These are phyloP conservation scores for Graphium sp. DNA, from an alignment of 2,329 filamentous ascomycete genomes.

Conservation along the genomic window DNA sequence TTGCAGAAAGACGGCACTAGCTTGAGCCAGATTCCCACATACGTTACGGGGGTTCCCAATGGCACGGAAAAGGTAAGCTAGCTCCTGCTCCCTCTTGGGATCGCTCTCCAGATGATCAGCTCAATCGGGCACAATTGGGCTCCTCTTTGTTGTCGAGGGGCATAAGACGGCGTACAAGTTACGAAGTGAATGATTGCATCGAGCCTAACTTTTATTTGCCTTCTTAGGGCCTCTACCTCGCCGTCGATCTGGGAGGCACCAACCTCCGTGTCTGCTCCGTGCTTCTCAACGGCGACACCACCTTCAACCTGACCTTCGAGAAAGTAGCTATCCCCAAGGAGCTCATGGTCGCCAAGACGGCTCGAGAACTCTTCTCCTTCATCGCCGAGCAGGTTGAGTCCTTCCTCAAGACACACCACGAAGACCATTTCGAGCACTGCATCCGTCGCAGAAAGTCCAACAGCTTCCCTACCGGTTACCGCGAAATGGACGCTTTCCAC, in stretches of 20 bases:
- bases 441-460: conserved; percentile 34
- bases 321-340: conserved; percentile 83
- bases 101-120: too few species aligned
- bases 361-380: conserved; percentile 79
- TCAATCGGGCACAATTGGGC: too few species aligned
- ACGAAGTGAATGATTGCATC: too few species aligned
- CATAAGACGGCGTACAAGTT: too few species aligned
- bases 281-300: conserved; percentile 81
- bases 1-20: conserved; percentile 61
- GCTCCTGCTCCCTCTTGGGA: conserved; percentile 1
- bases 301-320: conserved; percentile 82
- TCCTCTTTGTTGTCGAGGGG: too few species aligned
- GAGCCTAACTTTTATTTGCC: conserved; percentile 4
- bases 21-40: conserved; percentile 91
- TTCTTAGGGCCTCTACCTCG: conserved; percentile 73
- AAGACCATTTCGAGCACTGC: conserved; percentile 66
- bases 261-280: conserved; percentile 98
- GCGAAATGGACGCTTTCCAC: conserved; percentile 50
- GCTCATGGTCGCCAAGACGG: conserved; percentile 77
- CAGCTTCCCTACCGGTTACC: conserved; percentile 44
- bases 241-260: conserved; percentile 93
- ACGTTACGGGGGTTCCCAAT: conserved; percentile 90
- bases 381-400: conserved; percentile 80
- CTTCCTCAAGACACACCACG: conserved; percentile 77
- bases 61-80: conserved; percentile 77